Conservation (phyloP, 495 filamentous ascomycete species). For the Aspergillus saccharolyticus region DNA sequence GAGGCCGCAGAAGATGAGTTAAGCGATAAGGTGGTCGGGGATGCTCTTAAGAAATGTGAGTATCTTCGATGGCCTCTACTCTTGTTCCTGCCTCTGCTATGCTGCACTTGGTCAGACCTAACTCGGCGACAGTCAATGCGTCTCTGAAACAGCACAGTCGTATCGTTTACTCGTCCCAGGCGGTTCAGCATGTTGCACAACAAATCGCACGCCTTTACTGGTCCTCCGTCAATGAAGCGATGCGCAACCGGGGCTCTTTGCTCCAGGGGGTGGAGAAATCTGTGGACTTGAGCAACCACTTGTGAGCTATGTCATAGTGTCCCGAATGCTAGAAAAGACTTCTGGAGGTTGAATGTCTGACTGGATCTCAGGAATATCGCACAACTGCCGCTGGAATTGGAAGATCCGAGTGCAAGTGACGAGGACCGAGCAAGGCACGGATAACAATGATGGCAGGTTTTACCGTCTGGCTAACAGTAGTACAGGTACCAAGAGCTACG, state of each 20-base stretch:
- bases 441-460: slow-evolving; percentile 14
- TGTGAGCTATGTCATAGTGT: slow-evolving; percentile 22
- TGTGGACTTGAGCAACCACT: slow-evolving; percentile 43
- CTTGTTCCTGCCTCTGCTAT: slow-evolving; percentile 14
- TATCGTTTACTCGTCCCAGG: slow-evolving; percentile 67
- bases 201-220: slow-evolving; percentile 75
- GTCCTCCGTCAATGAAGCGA: slow-evolving; percentile 42
- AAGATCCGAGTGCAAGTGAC: slow-evolving; percentile 28
- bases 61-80: neutral
- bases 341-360: slow-evolving; percentile 4
- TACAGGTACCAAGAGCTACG: slow-evolving; percentile 55
- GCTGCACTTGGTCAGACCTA: slow-evolving; percentile 14
- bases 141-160: slow-evolving; percentile 64
- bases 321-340: neutral
- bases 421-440: slow-evolving; percentile 32
- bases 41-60: slow-evolving; percentile 50
- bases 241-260: slow-evolving; percentile 34
- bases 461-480: slow-evolving; percentile 26
- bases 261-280: slow-evolving; percentile 36
- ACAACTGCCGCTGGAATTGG: slow-evolving; percentile 30
- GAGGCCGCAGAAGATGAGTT: slow-evolving; percentile 43
- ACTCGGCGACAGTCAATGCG: slow-evolving; percentile 50
- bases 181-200: slow-evolving; percentile 73
- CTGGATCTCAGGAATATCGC: slow-evolving; percentile 35
- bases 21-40: slow-evolving; percentile 50